phyloP scores from a whole-genome alignment of 345 rosid genomes.

The Acer negundo region DNA sequence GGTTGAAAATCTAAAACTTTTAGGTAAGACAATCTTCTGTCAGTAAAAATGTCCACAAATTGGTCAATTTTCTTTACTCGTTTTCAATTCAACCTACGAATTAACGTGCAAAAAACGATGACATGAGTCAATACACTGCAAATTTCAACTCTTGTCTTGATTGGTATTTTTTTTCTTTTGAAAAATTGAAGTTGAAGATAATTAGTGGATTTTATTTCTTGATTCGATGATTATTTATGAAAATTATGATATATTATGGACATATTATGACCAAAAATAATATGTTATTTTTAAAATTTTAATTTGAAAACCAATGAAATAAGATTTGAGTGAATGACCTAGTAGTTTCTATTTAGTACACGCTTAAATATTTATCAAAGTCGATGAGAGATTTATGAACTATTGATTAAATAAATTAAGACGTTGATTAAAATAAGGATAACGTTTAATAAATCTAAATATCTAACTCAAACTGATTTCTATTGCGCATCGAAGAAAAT shows the following conservation, averaged over 20 bases:
- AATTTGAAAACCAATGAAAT: too few species aligned
- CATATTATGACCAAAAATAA: neutral
- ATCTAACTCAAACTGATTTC: too few species aligned
- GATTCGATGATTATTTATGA: neutral
- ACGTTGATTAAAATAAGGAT: too few species aligned
- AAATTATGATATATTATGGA: neutral
- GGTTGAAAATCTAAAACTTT: neutral
- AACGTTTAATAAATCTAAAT: too few species aligned
- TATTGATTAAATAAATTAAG: too few species aligned
- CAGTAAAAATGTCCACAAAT: neutral
- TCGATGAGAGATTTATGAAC: too few species aligned
- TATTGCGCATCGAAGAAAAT: too few species aligned
- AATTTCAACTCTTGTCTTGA: neutral
- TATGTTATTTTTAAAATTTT: too few species aligned
- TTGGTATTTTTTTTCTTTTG: neutral
- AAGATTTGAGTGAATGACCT: too few species aligned
- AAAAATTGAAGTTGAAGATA: too few species aligned
- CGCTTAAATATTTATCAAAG: too few species aligned
- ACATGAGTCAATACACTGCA: neutral
- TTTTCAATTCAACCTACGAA: neutral
- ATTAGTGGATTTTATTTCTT: neutral
- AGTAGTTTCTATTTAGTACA: too few species aligned
- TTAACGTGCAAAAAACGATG: neutral
- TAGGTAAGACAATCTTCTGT: neutral
- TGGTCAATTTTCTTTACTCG: neutral